Evolutionary conservation across 2,329 filamentous ascomycete species (phyloP), one percentile per base, ranked within the genome.

Genomic region (Aspergillus unguis): DNA sequence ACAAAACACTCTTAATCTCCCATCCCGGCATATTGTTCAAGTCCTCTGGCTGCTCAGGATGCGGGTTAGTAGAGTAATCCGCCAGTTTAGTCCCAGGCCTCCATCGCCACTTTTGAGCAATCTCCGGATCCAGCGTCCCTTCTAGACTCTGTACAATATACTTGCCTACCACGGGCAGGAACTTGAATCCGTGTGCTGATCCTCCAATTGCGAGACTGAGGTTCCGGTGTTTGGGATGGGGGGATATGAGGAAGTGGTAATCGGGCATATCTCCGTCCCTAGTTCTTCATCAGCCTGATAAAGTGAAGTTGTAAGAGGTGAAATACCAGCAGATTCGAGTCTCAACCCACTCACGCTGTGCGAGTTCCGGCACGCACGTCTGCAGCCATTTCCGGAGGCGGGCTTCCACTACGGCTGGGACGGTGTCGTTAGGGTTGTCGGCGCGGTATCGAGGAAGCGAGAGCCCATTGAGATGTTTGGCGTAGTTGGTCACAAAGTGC

Each of bases 91-190:
- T 5, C 0, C 48, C 48, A 31, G 48, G 40, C 41, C 48, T 32
- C 48, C 48, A 50, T 2, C 26, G 27, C 48, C 41, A 50, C 8
- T 50, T 50, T 27, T 50, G 10, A 2, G 26, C 48, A 6, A 50
- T 36, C 35, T 50, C 48, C 1, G 48, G 38, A 9, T 44, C 48
- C 33, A 50, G 32, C 2, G 40, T 44, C 6, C 48, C 48, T 10
- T 50, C 48, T 26, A 50, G 23, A 31, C 29, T 50, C 8, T 44
- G 25, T 9, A 43, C 40, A 5, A 86, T 75, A 65, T 80, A 81
- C 28, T 82, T 78, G 6, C 85, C 85, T 7, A 87, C 71, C 5
- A 87, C 78, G 0, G 85, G 85, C 46, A 87, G 65, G 65, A 87
- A 87, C 69, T 87, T 87, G 75, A 84, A 87, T 1, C 76, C 85